These are phyloP conservation scores for Garcia nutans DNA, from an alignment of 345 rosid genomes.

Conservation along the genomic window DNA sequence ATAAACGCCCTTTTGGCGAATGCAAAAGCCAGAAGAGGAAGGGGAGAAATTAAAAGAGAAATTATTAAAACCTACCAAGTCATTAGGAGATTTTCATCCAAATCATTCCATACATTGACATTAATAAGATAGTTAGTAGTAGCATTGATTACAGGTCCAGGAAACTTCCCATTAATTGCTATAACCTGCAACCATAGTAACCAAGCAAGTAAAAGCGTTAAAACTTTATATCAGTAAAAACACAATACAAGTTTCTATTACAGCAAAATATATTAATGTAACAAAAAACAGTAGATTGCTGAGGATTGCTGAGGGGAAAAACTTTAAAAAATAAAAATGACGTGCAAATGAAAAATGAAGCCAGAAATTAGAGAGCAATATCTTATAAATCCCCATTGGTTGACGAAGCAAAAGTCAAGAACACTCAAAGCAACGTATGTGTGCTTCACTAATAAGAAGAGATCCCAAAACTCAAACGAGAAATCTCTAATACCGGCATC, in stretches of 20 bases:
- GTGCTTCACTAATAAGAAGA: not conserved
- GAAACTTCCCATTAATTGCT: constrained; percentile 71
- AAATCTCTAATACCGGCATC: not conserved
- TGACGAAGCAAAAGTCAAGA: not conserved
- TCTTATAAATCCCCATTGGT: not conserved
- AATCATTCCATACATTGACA: constrained; percentile 59
- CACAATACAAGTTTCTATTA: not conserved
- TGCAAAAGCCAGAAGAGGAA: not conserved
- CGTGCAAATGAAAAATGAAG: not conserved
- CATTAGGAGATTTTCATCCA: constrained; percentile 73
- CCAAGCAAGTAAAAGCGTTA: not conserved
- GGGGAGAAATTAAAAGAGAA: not conserved
- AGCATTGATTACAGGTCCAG: constrained; percentile 66
- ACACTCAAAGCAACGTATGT: not conserved
- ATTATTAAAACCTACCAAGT: constrained; percentile 56
- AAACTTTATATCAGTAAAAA: not conserved
- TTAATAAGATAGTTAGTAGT: constrained; percentile 78
- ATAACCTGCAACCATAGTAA: constrained; percentile 56
- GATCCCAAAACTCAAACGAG: not conserved
- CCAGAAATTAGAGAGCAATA: not conserved
- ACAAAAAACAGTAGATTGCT: not conserved
- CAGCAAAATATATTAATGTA: not conserved
- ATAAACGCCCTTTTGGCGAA: not conserved
- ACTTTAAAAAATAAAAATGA: not conserved
- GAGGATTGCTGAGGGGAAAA: too few relatives aligned